These are phyloP conservation scores for Plasmodium gonderi DNA, from an alignment of 169 alveolate species.

Conservation along the genomic window DNA sequence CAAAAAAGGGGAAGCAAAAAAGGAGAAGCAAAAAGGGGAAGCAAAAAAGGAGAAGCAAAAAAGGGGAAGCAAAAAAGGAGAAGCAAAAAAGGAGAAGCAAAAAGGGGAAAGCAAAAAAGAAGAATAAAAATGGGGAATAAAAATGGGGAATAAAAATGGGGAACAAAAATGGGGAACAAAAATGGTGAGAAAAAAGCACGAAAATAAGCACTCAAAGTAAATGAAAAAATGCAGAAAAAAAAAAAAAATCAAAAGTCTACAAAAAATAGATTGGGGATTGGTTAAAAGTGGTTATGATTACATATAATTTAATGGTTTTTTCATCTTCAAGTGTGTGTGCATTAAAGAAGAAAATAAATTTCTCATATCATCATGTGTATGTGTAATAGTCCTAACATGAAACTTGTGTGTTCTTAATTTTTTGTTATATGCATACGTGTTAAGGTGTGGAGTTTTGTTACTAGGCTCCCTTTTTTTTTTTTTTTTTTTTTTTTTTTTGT, in stretches of 20 bases:
- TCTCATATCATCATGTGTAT: background rate
- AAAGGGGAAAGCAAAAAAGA: background rate
- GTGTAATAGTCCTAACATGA: background rate
- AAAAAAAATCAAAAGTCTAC: conserved; percentile 16
- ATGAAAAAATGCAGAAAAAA: no score
- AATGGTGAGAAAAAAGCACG: background rate
- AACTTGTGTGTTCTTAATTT: background rate
- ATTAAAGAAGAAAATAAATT: background rate
- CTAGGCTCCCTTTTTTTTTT: background rate
- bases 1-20: background rate
- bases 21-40: background rate
- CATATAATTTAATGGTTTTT: background rate
- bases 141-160: background rate
- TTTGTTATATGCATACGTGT: background rate
- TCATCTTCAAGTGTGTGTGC: conserved; percentile 27
- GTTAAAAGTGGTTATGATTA: background rate
- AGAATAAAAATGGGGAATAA: background rate
- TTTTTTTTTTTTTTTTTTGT: background rate
- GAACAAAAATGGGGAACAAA: background rate
- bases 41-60: background rate
- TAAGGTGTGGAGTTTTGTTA: background rate
- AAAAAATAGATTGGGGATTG: background rate
- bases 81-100: background rate
- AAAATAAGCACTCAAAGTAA: no score
- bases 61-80: background rate